phyloP scores from a whole-genome alignment of 2,329 filamentous ascomycete species.

The Botrytis tulipae region DNA sequence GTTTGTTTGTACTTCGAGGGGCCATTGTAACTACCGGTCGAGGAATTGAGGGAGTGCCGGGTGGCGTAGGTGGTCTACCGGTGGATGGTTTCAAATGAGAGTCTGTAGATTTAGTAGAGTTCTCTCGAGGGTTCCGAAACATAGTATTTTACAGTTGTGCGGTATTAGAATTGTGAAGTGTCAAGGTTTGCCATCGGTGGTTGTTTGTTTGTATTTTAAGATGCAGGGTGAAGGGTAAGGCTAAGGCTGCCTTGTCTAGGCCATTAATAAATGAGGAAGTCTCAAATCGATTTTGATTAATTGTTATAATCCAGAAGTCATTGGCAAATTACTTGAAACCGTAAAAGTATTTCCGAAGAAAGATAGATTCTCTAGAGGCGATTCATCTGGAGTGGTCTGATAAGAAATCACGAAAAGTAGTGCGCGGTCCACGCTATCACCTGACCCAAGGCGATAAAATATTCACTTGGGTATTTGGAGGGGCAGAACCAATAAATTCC shows the following conservation, averaged over 20 bases:
- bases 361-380: neutral
- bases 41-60: conserved; percentile 27
- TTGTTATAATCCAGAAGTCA: neutral
- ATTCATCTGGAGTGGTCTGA: neutral
- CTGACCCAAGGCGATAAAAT: neutral
- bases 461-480: neutral
- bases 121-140: conserved; percentile 56
- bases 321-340: neutral
- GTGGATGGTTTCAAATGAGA: conserved; percentile 45
- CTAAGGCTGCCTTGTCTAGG: neutral
- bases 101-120: conserved; percentile 39
- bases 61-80: conserved; percentile 54
- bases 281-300: neutral
- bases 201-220: neutral
- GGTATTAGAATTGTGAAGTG: neutral
- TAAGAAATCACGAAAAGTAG: neutral
- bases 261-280: neutral
- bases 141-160: conserved; percentile 38
- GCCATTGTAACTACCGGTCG: conserved; percentile 28
- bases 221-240: neutral
- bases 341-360: neutral
- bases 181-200: neutral
- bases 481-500: neutral
- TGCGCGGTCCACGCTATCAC: conserved; percentile 1
- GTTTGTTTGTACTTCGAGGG: conserved; percentile 33